phyloP scores from a whole-genome alignment of 495 filamentous ascomycete genomes.

The Neurospora cerealis region DNA sequence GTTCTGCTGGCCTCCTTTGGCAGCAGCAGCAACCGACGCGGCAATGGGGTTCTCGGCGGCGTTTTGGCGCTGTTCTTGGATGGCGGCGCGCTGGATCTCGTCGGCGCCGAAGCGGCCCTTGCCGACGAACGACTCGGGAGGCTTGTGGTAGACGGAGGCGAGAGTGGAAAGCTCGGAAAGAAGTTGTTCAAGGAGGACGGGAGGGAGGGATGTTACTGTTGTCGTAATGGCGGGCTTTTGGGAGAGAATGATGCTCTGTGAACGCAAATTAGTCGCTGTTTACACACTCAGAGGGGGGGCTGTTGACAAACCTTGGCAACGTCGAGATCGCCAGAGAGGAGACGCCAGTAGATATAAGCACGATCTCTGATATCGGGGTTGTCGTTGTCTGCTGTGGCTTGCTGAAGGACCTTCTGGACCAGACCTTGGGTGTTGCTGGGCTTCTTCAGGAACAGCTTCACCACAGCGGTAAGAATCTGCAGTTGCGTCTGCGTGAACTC shows the following conservation, averaged over 20 bases:
- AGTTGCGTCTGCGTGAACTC: slow-evolving; percentile 94
- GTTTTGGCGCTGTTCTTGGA: slow-evolving; percentile 90
- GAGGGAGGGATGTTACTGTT: slow-evolving; percentile 89
- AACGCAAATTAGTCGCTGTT: neutral
- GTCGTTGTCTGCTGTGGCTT: slow-evolving; percentile 98
- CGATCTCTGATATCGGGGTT: slow-evolving; percentile 93
- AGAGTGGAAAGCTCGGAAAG: slow-evolving; percentile 94
- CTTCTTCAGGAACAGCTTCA: slow-evolving; percentile 96
- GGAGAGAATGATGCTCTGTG: slow-evolving; percentile 73
- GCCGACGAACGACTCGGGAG: slow-evolving; percentile 95
- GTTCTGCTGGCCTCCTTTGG: slow-evolving; percentile 47
- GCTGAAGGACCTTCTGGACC: slow-evolving; percentile 92
- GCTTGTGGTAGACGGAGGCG: slow-evolving; percentile 95
- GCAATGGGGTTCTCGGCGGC: slow-evolving; percentile 90
- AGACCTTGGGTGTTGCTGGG: slow-evolving; percentile 91
- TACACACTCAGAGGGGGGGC: neutral
- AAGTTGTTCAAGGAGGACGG: slow-evolving; percentile 88
- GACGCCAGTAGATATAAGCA: slow-evolving; percentile 98
- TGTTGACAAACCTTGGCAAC: slow-evolving; percentile 47
- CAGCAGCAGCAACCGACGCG: slow-evolving; percentile 65
- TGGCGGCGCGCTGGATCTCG: slow-evolving; percentile 88
- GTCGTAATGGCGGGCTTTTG: slow-evolving; percentile 95
- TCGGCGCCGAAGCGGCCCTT: slow-evolving; percentile 79
- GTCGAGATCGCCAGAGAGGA: slow-evolving; percentile 87
- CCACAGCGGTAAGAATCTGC: slow-evolving; percentile 87